These are phyloP conservation scores for Russula compacta DNA, from an alignment of 768 basidiomycete species.

Conservation along the genomic window DNA sequence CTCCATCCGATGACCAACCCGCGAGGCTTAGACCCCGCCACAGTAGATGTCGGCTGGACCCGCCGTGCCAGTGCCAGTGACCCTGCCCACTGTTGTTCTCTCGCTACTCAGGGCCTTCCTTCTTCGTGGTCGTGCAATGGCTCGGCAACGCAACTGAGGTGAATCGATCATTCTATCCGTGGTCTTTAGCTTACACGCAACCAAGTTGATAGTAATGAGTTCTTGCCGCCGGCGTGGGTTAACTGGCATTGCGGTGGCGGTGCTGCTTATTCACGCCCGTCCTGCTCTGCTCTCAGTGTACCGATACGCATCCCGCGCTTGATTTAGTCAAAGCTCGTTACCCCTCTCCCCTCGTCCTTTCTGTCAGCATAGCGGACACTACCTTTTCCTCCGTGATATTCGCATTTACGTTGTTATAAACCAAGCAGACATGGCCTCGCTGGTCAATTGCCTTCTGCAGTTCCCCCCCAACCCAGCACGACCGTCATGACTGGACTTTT, in stretches of 20 bases:
- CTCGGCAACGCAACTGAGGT: too few species aligned
- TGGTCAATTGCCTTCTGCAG: neutral
- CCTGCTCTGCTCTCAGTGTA: neutral
- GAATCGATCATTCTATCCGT: too few species aligned
- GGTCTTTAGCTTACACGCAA: too few species aligned
- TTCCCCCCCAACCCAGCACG: neutral
- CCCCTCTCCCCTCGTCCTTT: neutral
- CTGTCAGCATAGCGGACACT: neutral
- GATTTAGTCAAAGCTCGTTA: neutral
- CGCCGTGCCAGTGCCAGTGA: too few species aligned
- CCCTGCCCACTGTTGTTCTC: too few species aligned
- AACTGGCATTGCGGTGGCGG: neutral
- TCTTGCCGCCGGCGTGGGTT: too few species aligned
- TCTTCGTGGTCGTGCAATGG: too few species aligned
- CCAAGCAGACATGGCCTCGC: neutral
- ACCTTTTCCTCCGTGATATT: neutral
- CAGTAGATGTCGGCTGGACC: too few species aligned
- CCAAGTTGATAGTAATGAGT: too few species aligned
- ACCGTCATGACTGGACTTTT: slow-evolving; percentile 20
- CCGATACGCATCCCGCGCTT: neutral
- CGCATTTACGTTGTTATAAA: slow-evolving; percentile 4
- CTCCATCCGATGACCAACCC: too few species aligned
- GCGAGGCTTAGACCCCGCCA: too few species aligned
- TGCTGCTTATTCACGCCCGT: neutral
- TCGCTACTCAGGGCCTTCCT: too few species aligned